These are phyloP conservation scores for Dryadomyces quercivorus DNA, from an alignment of 2,329 filamentous ascomycete species.

Conservation along the genomic window DNA sequence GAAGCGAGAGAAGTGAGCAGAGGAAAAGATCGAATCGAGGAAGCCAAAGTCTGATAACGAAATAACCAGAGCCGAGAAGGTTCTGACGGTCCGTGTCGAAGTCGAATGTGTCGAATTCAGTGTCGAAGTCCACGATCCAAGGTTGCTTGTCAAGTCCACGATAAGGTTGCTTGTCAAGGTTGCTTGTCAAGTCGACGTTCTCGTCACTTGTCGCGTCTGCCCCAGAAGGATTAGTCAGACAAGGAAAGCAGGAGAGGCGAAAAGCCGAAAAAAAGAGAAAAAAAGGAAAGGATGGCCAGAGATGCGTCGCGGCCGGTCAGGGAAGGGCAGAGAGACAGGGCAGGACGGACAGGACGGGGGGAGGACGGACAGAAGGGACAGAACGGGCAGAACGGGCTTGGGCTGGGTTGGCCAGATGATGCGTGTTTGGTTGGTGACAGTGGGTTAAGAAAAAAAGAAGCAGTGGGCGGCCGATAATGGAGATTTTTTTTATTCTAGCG, in stretches of 20 bases:
- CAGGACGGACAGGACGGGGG: background rate
- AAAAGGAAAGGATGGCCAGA: background rate
- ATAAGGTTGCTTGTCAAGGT: no score
- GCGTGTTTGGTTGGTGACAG: background rate
- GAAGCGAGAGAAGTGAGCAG: background rate
- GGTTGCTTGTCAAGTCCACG: no score
- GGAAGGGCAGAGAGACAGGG: no score
- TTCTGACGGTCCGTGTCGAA: no score
- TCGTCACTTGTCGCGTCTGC: no score
- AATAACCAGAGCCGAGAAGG: no score
- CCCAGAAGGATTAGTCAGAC: no score
- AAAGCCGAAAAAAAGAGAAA: background rate
- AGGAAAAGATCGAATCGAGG: background rate
- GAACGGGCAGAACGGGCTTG: background rate
- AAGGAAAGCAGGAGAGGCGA: no score
- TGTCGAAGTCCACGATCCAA: no score
- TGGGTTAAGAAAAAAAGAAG: background rate
- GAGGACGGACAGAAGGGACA: background rate
- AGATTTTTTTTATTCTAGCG: background rate
- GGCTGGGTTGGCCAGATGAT: background rate
- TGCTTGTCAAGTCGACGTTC: no score
- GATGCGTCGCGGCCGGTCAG: background rate
- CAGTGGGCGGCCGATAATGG: background rate
- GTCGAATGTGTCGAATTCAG: no score
- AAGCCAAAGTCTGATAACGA: no score